Evolutionary conservation across 768 basidiomycete species (phyloP).

Genomic region (Naganishia antarctica): DNA sequence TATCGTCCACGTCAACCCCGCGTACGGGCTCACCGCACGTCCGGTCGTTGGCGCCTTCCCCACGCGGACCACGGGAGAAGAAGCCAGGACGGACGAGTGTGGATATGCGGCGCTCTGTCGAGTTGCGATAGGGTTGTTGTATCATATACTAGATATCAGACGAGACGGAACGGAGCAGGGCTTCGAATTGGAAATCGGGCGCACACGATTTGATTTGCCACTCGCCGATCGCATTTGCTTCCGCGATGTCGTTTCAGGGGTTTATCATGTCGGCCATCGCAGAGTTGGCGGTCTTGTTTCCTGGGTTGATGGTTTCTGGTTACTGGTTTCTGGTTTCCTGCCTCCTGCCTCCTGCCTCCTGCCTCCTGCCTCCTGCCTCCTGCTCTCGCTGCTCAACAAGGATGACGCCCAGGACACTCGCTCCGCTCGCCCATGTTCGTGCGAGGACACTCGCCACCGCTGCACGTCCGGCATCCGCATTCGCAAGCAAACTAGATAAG

Average conservation of each 20-base stretch:
- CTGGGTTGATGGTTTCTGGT: too few relatives aligned
- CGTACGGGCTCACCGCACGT: not conserved
- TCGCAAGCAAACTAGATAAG: conserved; percentile 36
- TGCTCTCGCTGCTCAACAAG: too few relatives aligned
- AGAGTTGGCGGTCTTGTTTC: too few relatives aligned
- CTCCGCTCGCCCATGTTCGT: not conserved
- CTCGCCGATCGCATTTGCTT: too few relatives aligned
- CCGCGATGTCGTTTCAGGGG: too few relatives aligned
- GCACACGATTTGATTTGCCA: too few relatives aligned
- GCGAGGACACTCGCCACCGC: conserved; percentile 8
- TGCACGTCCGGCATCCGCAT: not conserved
- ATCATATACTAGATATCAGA: not conserved
- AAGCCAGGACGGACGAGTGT: conserved; percentile 8
- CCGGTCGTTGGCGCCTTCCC: conserved; percentile 1
- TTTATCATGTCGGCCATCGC: too few relatives aligned
- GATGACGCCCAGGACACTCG: not conserved
- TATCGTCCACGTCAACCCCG: not conserved
- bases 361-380: not conserved
- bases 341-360: not conserved
- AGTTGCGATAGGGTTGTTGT: not conserved
- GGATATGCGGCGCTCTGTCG: not conserved
- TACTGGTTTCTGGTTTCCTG: not conserved
- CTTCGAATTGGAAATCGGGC: not conserved
- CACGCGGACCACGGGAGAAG: conserved; percentile 10
- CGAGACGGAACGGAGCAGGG: not conserved